Evolutionary conservation across 2,329 filamentous ascomycete genomes (phyloP).

Genomic region (Colletotrichum acutatum): DNA sequence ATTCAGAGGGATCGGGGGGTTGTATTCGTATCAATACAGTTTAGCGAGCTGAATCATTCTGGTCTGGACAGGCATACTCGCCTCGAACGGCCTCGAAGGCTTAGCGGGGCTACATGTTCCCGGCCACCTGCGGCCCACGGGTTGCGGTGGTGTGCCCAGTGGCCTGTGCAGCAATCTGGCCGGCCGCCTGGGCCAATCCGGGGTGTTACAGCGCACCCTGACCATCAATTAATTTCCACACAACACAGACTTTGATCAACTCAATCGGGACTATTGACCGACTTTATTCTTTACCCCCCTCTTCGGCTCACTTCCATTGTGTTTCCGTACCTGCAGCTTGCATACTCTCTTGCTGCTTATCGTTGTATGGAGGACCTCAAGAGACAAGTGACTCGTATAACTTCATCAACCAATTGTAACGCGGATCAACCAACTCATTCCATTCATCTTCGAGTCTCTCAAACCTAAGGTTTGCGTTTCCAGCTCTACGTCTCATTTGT

Average conservation of each 20-base stretch:
- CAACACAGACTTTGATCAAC: not conserved
- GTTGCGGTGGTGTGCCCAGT: not conserved
- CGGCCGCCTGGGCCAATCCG: not conserved
- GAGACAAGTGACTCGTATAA: not conserved
- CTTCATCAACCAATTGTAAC: not conserved
- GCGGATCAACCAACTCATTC: not conserved
- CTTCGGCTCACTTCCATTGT: not conserved
- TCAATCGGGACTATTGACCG: constrained; percentile 14
- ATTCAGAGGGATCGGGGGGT: not conserved
- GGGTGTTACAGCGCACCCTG: constrained; percentile 1
- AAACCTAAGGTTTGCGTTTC: not conserved
- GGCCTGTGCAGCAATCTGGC: constrained; percentile 22
- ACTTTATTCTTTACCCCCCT: constrained; percentile 13
- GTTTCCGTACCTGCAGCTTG: constrained; percentile 1
- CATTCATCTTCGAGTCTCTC: not conserved
- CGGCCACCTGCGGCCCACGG: constrained; percentile 1
- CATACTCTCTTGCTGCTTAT: not conserved
- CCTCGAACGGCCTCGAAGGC: not conserved
- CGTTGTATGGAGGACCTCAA: not conserved
- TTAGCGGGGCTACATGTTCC: constrained; percentile 2
- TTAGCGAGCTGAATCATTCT: not conserved
- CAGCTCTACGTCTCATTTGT: not conserved
- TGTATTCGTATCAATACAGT: not conserved
- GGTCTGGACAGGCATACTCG: not conserved
- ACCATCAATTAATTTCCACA: constrained; percentile 31